These are phyloP conservation scores for Gonapodya prolifera DNA, from an alignment of 192 early-diverging fungal species.

Conservation along the genomic window DNA sequence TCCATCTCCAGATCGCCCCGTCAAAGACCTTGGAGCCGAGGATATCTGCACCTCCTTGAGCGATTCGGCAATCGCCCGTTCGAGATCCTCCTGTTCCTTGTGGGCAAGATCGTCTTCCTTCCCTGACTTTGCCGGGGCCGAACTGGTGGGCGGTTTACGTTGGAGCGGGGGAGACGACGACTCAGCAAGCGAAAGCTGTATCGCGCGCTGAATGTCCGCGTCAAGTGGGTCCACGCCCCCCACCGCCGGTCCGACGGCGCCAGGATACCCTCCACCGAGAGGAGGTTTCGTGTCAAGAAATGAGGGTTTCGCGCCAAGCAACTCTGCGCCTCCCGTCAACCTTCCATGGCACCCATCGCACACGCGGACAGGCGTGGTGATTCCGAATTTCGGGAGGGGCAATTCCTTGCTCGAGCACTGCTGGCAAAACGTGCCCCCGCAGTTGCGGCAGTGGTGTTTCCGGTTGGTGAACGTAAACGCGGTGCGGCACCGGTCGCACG, in stretches of 20 bases:
- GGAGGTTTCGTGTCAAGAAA: constrained; percentile 6
- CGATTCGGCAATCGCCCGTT: constrained; percentile 83
- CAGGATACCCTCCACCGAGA: too few species aligned
- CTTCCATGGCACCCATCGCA: constrained; percentile 88
- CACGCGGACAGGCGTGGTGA: constrained; percentile 82
- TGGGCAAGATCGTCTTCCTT: too few species aligned
- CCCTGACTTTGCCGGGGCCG: too few species aligned
- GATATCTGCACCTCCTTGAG: constrained; percentile 55
- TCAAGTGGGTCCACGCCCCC: too few species aligned
- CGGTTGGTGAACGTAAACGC: constrained; percentile 87
- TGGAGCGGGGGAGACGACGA: constrained; percentile 6
- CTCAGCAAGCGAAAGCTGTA: neutral
- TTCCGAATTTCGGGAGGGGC: constrained; percentile 72
- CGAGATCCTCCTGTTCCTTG: constrained; percentile 78
- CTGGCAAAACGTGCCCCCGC: constrained; percentile 85
- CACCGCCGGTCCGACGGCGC: too few species aligned
- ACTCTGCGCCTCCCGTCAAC: constrained; percentile 23
- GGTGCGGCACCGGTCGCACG: constrained; percentile 89
- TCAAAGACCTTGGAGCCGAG: constrained; percentile 21
- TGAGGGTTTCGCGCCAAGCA: neutral
- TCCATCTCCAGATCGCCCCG: constrained; percentile 51
- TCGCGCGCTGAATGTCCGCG: constrained; percentile 6
- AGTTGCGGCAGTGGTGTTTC: constrained; percentile 97
- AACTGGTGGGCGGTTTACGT: too few species aligned
- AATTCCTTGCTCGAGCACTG: constrained; percentile 83